Percentiles rank a stretch among this genome's conserved stretches.
phyloP scores from a whole-genome alignment of 148 eudicot genomes.

The Vaccinium darrowii region DNA sequence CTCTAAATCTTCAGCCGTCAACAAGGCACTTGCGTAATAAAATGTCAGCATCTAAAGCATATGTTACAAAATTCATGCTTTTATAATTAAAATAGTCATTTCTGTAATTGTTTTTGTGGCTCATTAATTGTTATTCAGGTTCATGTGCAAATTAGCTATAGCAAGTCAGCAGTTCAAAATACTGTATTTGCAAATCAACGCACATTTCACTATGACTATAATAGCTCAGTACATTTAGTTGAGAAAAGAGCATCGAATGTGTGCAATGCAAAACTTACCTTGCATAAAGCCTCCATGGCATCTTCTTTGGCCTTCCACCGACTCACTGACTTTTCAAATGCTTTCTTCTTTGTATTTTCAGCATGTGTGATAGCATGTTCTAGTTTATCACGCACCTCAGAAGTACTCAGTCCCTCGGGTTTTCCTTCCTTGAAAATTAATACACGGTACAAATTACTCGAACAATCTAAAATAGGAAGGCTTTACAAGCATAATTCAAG shows the following conservation, averaged over 20 bases:
- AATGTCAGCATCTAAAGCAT: not conserved
- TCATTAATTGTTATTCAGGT: not conserved
- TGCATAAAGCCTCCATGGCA: slow-evolving; percentile 48
- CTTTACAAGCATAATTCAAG: not conserved
- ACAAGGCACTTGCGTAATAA: not conserved
- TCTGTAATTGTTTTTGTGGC: not conserved
- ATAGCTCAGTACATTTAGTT: not conserved
- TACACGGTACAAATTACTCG: slow-evolving; percentile 12
- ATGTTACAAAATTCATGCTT: not conserved
- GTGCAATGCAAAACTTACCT: slow-evolving; percentile 30
- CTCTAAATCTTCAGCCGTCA: slow-evolving; percentile 63
- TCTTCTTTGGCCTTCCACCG: slow-evolving; percentile 63
- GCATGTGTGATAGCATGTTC: slow-evolving; percentile 40
- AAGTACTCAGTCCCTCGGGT: slow-evolving; percentile 26
- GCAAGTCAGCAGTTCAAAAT: not conserved
- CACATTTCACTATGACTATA: not conserved
- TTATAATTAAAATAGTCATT: not conserved
- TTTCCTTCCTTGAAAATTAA: slow-evolving; percentile 43
- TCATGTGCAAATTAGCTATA: not conserved
- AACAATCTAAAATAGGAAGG: not conserved
- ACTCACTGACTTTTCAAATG: slow-evolving; percentile 52
- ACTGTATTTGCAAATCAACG: not conserved
- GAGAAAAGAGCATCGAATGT: not conserved
- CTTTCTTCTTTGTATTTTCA: slow-evolving; percentile 44
- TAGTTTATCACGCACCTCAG: slow-evolving; percentile 36